Percentiles rank a stretch among this genome's conserved stretches.
phyloP scores from a whole-genome alignment of 768 basidiomycete genomes.

The Pholiota molesta region DNA sequence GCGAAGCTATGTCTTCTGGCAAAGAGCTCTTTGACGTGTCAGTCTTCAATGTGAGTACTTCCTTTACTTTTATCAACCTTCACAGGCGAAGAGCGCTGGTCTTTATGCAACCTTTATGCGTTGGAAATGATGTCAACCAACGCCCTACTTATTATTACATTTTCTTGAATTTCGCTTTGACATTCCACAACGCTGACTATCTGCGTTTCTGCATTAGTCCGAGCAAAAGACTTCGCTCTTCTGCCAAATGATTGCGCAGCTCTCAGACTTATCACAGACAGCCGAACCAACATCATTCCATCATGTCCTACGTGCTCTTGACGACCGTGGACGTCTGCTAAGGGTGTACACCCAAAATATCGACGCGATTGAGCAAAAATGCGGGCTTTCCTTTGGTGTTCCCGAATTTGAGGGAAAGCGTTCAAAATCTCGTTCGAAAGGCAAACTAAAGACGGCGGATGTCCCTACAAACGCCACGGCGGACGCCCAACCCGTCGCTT shows the following conservation, averaged over 20 bases:
- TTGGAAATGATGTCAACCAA: not conserved
- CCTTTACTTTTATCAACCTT: not conserved
- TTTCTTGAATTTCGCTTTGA: not conserved
- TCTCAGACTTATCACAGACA: slow-evolving; percentile 71
- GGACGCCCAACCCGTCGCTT: slow-evolving; percentile 17
- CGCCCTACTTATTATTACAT: not conserved
- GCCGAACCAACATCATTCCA: slow-evolving; percentile 87
- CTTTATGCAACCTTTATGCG: not conserved
- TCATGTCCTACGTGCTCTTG: slow-evolving; percentile 69
- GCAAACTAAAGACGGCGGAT: slow-evolving; percentile 29
- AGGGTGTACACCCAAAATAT: slow-evolving; percentile 96
- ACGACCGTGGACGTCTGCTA: slow-evolving; percentile 74
- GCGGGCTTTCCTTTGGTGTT: slow-evolving; percentile 86
- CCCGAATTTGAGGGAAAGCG: slow-evolving; percentile 67
- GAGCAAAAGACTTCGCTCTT: slow-evolving; percentile 77
- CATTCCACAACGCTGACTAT: slow-evolving; percentile 11
- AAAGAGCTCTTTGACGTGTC: slow-evolving; percentile 92
- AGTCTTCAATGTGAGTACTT: slow-evolving; percentile 72
- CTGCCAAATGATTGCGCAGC: slow-evolving; percentile 87
- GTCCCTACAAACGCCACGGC: slow-evolving; percentile 5
- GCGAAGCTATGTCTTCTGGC: slow-evolving; percentile 69
- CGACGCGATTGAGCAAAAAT: slow-evolving; percentile 84
- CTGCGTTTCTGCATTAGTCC: slow-evolving; percentile 45
- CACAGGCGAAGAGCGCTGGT: not conserved
- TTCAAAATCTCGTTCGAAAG: slow-evolving; percentile 53